These are phyloP conservation scores for Akebia trifoliata DNA, from an alignment of 164 flowering plant genomes.

Conservation along the genomic window DNA sequence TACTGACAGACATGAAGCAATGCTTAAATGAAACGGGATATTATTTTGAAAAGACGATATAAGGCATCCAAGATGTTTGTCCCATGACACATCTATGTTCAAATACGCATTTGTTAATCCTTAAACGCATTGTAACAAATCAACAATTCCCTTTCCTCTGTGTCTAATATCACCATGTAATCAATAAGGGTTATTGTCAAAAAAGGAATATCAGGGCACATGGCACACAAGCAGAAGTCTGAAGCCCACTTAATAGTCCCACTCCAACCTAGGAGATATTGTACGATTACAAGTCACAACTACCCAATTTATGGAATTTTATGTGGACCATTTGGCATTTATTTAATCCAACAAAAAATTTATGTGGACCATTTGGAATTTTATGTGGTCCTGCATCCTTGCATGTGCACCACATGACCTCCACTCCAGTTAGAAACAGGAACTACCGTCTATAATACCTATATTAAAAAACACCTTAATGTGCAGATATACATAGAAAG, in stretches of 20 bases:
- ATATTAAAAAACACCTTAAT: neutral
- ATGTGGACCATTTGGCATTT: too few species aligned
- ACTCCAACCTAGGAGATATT: too few species aligned
- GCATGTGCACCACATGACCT: neutral
- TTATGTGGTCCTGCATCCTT: neutral
- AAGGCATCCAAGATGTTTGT: neutral
- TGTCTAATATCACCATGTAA: too few species aligned
- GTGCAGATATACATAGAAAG: neutral
- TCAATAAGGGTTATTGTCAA: too few species aligned
- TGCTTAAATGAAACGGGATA: neutral
- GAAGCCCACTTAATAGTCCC: too few species aligned
- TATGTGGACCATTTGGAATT: too few species aligned
- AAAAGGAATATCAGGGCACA: too few species aligned
- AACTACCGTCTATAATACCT: neutral
- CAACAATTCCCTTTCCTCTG: neutral
- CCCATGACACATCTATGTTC: neutral
- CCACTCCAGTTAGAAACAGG: neutral
- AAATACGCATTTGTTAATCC: neutral
- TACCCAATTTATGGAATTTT: too few species aligned
- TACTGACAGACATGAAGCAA: neutral
- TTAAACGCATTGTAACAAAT: neutral
- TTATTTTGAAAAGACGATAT: neutral
- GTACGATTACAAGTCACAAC: too few species aligned
- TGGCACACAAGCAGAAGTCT: too few species aligned
- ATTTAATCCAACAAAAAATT: too few species aligned